Conservation (phyloP, 2,329 filamentous ascomycete species). For the Plenodomus biglobosus region DNA sequence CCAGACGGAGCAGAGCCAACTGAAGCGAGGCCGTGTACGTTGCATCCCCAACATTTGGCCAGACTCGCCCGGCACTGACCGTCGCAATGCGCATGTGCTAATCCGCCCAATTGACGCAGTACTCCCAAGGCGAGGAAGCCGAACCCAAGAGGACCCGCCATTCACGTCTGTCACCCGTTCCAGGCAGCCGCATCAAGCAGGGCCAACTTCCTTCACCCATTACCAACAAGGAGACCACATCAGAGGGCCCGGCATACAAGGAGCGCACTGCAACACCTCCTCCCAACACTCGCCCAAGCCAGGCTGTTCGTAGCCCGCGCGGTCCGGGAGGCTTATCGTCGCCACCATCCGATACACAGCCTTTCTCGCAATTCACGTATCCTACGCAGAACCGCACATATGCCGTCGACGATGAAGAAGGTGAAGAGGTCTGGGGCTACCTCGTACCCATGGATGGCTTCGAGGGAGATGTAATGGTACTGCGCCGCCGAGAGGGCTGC, state of each 20-base stretch:
- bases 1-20: constrained; percentile 71
- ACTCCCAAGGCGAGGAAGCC: constrained; percentile 63
- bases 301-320: constrained; percentile 45
- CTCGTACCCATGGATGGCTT: constrained; percentile 76
- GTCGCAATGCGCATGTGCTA: constrained; percentile 9
- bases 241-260: constrained; percentile 63
- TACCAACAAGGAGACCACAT: constrained; percentile 67
- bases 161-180: constrained; percentile 59
- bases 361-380: constrained; percentile 78
- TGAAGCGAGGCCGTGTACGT: constrained; percentile 78
- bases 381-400: constrained; percentile 71
- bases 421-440: constrained; percentile 94
- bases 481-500: constrained; percentile 74
- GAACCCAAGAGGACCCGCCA: constrained; percentile 83
- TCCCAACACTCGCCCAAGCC: constrained; percentile 47
- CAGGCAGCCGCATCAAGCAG: constrained; percentile 54
- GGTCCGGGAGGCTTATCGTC: constrained; percentile 52
- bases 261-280: constrained; percentile 74
- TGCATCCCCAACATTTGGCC: not conserved
- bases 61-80: not conserved
- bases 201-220: constrained; percentile 77
- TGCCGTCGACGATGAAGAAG: constrained; percentile 80
- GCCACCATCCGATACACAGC: constrained; percentile 71
- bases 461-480: constrained; percentile 68
- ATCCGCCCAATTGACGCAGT: constrained; percentile 51